phyloP scores from a whole-genome alignment of 1,284 basidiomycete genomes.

The Athelia sp. region DNA sequence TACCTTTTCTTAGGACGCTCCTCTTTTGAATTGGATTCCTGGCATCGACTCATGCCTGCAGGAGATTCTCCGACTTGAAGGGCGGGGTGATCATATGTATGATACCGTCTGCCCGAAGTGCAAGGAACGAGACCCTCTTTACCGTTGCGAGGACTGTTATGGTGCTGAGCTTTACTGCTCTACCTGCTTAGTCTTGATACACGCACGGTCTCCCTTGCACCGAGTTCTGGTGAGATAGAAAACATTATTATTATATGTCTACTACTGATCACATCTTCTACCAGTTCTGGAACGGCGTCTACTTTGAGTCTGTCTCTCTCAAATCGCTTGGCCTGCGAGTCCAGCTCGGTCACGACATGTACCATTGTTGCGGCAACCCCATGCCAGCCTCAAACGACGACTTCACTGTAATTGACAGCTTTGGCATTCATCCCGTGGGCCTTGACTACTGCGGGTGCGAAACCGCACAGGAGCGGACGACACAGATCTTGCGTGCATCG shows the following conservation, averaged over 20 bases:
- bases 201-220: not conserved
- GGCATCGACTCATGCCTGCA: not conserved
- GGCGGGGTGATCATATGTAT: not conserved
- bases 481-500: constrained; percentile 13
- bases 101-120: not conserved
- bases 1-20: not conserved
- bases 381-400: no score
- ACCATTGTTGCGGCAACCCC: constrained; percentile 21
- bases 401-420: no score
- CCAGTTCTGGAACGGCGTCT: not conserved
- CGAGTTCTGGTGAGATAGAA: not conserved
- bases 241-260: no score
- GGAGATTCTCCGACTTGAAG: not conserved
- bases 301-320: constrained; percentile 9
- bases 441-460: not conserved
- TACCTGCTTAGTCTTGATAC: not conserved
- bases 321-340: constrained; percentile 15
- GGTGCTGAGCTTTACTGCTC: not conserved
- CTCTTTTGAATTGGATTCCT: not conserved
- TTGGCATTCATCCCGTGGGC: no score
- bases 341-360: constrained; percentile 17
- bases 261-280: not conserved
- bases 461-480: not conserved
- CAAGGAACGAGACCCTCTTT: not conserved
- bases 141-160: not conserved